Percentiles rank a stretch among this genome's conserved stretches.
Evolutionary conservation across 768 basidiomycete species (phyloP).

Genomic region (Suillus placidus): DNA sequence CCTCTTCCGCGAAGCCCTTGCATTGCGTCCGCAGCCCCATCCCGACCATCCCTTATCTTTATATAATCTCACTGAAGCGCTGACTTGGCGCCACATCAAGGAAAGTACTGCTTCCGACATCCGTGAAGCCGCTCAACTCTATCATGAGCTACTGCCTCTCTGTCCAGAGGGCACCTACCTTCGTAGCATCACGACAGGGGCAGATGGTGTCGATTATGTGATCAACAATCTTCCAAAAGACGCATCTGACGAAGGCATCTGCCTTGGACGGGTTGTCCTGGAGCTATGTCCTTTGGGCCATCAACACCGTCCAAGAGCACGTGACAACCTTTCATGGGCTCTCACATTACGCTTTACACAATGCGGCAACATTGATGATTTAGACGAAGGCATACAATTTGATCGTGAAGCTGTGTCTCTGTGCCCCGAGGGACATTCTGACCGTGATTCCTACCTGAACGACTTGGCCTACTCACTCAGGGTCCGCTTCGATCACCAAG

Average conservation of each 20-base stretch:
- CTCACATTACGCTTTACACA: slow-evolving; percentile 7
- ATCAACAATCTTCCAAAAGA: too few relatives aligned
- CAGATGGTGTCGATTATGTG: too few relatives aligned
- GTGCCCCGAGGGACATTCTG: slow-evolving; percentile 14
- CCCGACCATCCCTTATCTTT: too few relatives aligned
- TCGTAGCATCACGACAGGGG: too few relatives aligned
- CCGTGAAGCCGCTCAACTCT: too few relatives aligned
- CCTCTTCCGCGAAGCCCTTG: too few relatives aligned
- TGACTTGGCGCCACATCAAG: too few relatives aligned
- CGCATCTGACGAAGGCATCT: neutral
- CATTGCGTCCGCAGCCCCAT: too few relatives aligned
- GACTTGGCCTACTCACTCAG: slow-evolving; percentile 17
- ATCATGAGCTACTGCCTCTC: too few relatives aligned
- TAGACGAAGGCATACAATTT: slow-evolving; percentile 15
- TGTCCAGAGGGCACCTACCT: too few relatives aligned
- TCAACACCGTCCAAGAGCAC: neutral
- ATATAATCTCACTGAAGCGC: too few relatives aligned
- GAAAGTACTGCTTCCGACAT: too few relatives aligned
- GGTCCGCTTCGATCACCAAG: slow-evolving; percentile 13
- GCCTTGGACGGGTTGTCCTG: neutral
- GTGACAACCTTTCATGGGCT: neutral
- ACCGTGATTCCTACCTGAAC: slow-evolving; percentile 4
- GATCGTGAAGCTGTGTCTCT: slow-evolving; percentile 11
- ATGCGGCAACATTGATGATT: slow-evolving; percentile 3
- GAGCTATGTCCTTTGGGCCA: neutral